Conservation (phyloP, 2,329 filamentous ascomycete genomes). For the Botrytis deweyae region DNA sequence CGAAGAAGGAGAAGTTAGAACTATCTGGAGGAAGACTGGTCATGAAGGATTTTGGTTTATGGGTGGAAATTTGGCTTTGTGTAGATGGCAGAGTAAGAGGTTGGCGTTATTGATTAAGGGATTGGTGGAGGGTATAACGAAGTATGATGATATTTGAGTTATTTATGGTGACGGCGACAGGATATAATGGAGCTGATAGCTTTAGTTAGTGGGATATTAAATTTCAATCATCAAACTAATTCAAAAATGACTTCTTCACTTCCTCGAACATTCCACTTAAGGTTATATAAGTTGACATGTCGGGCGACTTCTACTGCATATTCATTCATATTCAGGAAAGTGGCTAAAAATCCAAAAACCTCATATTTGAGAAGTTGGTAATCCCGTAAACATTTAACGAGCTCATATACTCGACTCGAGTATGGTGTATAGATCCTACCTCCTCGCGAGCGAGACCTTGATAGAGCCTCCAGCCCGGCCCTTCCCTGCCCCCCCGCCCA, state of each 20-base stretch:
- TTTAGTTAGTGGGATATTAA: neutral
- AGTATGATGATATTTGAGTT: slow-evolving; percentile 27
- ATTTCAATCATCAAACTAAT: neutral
- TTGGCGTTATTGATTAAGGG: slow-evolving; percentile 52
- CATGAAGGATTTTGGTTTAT: slow-evolving; percentile 53
- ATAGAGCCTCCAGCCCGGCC: neutral
- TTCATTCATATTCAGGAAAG: neutral
- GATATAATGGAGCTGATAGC: neutral
- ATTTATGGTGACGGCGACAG: neutral
- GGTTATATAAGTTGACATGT: neutral
- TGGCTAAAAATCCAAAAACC: neutral
- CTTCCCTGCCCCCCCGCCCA: neutral
- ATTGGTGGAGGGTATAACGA: slow-evolving; percentile 42
- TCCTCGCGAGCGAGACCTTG: neutral
- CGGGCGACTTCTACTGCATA: too few species aligned
- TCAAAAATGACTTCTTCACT: neutral
- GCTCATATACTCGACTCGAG: neutral
- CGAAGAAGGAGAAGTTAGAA: slow-evolving; percentile 49
- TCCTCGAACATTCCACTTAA: neutral
- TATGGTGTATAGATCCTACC: neutral
- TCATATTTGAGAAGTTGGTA: too few species aligned
- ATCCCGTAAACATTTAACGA: neutral
- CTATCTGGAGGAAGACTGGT: slow-evolving; percentile 48
- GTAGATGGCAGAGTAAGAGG: slow-evolving; percentile 47
- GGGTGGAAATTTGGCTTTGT: slow-evolving; percentile 51